phyloP scores from a whole-genome alignment of 306 rosid species.

The Corylus avellana region DNA sequence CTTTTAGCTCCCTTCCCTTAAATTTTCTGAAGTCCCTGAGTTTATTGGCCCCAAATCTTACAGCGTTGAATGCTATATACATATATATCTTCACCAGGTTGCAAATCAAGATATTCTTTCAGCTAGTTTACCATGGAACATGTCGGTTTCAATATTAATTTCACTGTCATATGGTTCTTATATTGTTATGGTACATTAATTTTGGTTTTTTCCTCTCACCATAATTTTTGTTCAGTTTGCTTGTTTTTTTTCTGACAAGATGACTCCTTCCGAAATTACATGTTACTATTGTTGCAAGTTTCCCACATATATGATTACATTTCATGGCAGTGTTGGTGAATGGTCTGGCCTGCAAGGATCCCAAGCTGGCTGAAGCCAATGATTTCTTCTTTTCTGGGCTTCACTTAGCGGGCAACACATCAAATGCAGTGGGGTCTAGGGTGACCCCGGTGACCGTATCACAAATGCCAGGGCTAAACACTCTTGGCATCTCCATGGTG shows the following conservation, averaged over 20 bases:
- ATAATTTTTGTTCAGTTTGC: not conserved
- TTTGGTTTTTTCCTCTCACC: not conserved
- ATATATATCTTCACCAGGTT: not conserved
- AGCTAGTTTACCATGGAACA: not conserved
- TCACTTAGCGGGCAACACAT: slow-evolving; percentile 29
- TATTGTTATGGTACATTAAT: not conserved
- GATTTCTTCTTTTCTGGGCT: slow-evolving; percentile 45
- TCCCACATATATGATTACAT: not conserved
- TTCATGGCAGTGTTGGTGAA: slow-evolving; percentile 25
- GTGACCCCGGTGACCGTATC: slow-evolving; percentile 27
- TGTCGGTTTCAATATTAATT: not conserved
- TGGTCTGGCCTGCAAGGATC: slow-evolving; percentile 41
- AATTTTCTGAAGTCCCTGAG: not conserved
- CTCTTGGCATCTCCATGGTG: slow-evolving; percentile 38
- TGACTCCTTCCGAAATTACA: not conserved
- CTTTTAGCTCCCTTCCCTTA: not conserved
- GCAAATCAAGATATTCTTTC: not conserved
- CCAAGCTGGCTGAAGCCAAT: slow-evolving; percentile 24
- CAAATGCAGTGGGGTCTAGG: slow-evolving; percentile 34
- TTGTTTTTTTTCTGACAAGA: not conserved
- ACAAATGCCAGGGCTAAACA: slow-evolving; percentile 42
- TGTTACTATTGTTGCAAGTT: not conserved
- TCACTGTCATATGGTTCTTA: not conserved
- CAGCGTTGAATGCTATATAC: not conserved
- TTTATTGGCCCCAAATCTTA: not conserved